Evolutionary conservation across 805 yeast genomes (phyloP), one percentile per base, ranked within the genome.

Genomic region (Zygoascus bituminiphila): DNA sequence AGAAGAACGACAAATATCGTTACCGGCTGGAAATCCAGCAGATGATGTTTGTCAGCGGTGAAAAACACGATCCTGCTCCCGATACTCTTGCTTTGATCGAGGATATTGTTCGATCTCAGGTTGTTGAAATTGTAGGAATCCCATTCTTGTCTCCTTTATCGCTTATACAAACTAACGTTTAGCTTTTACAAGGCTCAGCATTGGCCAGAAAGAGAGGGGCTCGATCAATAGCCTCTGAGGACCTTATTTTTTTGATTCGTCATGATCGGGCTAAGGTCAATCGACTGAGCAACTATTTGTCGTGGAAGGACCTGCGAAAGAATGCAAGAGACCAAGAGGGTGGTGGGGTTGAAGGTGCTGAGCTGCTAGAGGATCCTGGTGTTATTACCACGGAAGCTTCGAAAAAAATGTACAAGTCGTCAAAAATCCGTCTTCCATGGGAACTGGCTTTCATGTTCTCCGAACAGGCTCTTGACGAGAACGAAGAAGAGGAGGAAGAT

Each of bases 41-140:
- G 51, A 93, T 93, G 98, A 93, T 93, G 98, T 93, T 93, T 71
- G 98, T 93, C 48, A 76, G 84, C 48, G 98, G 98, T 2, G 98
- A 93, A 63, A 79, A 93, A 0, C 86, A 85, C 56, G 98, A 93
- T 59, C 94, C 98, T 1, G 95, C 97, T 0, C 76, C 83, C 14
- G 95, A 86, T 54, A 87, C 97, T 0, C 85, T 96, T 0, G 80
- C 91, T n/a, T 68, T 93, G 46, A 88, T 91, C 39, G 98, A 93
- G 62, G 98, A 93, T 61, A 88, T 93, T 42, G 98, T 93, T 1
- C 74, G 94, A 41, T 93, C 93, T 1, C 98, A 93, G 64, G 98
- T 93, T 33, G 82, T 89, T 38, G 96, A 91, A 59, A 79, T 93
- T 44, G 68, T 75, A 45, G 47, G 57, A 38, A 26, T n/a, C 19